phyloP scores from a whole-genome alignment of 345 rosid species.

The Eucalyptus decipiens region DNA sequence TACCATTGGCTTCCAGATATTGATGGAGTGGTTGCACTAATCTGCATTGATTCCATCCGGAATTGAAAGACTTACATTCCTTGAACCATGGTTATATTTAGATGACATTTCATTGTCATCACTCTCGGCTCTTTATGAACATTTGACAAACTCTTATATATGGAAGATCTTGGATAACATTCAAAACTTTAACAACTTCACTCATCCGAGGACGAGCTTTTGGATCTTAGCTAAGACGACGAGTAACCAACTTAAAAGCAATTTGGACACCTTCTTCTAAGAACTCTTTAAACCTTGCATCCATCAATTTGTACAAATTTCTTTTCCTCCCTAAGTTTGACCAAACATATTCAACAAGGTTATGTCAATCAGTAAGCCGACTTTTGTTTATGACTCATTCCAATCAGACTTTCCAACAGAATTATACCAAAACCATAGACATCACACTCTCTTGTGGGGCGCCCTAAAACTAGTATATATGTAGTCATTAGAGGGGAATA shows the following conservation, averaged over 20 bases:
- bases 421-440: conserved; percentile 76
- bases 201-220: conserved; percentile 75
- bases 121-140: no score
- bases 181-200: conserved; percentile 65
- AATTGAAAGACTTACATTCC: no score
- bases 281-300: conserved; percentile 82
- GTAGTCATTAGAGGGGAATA: background rate
- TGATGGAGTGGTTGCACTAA: background rate
- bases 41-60: background rate
- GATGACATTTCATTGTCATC: background rate
- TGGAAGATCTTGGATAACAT: conserved; percentile 58
- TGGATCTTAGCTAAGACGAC: conserved; percentile 76
- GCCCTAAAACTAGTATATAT: conserved; percentile 13
- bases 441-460: conserved; percentile 62
- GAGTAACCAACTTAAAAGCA: conserved; percentile 62
- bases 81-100: background rate
- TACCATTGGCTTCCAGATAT: background rate
- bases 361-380: conserved; percentile 73
- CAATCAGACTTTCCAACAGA: conserved; percentile 55
- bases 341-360: conserved; percentile 26
- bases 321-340: conserved; percentile 68
- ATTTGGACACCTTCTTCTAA: conserved; percentile 66
- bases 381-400: conserved; percentile 72
- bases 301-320: conserved; percentile 53
- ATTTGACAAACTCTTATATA: conserved; percentile 30